Evolutionary conservation across 2,329 filamentous ascomycete species (phyloP).

Genomic region (Diaporthe citrichinensis): DNA sequence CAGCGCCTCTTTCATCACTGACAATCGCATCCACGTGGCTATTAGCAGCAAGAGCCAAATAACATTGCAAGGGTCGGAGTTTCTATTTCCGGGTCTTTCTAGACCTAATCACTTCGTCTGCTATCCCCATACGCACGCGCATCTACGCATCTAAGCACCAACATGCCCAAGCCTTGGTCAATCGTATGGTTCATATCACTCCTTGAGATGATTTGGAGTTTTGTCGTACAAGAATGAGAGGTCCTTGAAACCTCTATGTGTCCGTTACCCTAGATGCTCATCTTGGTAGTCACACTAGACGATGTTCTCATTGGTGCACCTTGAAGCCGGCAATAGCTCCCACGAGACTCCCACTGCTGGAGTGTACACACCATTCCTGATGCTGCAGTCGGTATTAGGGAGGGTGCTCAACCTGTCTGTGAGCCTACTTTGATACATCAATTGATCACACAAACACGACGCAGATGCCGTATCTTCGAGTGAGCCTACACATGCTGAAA

Average conservation of each 20-base stretch:
- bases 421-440: background rate
- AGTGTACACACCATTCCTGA: background rate
- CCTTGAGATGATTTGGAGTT: background rate
- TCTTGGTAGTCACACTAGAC: too few species aligned
- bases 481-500: background rate
- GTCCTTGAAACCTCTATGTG: too few species aligned
- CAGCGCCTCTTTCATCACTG: conserved; percentile 7
- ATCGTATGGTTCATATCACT: too few species aligned
- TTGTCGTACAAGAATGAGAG: background rate
- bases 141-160: background rate
- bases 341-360: too few species aligned
- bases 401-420: background rate
- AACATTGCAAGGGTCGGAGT: background rate
- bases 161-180: background rate
- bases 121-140: background rate
- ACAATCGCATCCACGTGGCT: background rate
- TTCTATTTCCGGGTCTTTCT: background rate
- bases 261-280: too few species aligned
- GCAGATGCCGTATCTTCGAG: background rate
- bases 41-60: background rate
- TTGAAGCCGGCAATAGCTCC: too few species aligned
- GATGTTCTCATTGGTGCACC: too few species aligned
- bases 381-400: background rate
- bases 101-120: background rate
- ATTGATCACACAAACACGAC: background rate